Percentiles rank a stretch among this genome's conserved stretches.
Conservation (phyloP, 768 basidiomycete genomes). For the Chalciporus chontae region DNA sequence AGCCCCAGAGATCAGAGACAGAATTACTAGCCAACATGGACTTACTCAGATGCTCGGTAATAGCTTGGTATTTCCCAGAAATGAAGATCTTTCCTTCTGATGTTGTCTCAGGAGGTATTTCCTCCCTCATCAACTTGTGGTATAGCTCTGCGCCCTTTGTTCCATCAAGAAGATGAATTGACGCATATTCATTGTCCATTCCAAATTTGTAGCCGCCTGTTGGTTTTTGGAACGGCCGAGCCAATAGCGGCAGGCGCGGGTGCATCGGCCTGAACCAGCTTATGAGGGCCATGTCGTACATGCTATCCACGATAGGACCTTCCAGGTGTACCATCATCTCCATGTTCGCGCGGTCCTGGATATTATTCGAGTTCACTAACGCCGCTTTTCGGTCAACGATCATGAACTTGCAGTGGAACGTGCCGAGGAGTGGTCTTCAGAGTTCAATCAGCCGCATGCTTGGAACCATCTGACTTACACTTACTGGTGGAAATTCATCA, state of each 20-base stretch:
- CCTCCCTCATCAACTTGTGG: slow-evolving; percentile 15
- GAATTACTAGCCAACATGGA: background rate
- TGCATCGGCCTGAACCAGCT: slow-evolving; percentile 51
- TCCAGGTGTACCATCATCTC: slow-evolving; percentile 71
- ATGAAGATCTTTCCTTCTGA: slow-evolving; percentile 20
- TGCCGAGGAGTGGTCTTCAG: slow-evolving; percentile 50
- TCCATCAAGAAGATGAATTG: slow-evolving; percentile 27
- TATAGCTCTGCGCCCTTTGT: slow-evolving; percentile 23
- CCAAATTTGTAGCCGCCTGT: slow-evolving; percentile 37
- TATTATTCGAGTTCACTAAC: slow-evolving; percentile 64
- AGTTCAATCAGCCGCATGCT: background rate
- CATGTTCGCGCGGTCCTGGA: slow-evolving; percentile 53
- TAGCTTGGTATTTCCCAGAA: slow-evolving; percentile 33
- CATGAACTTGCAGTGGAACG: slow-evolving; percentile 71
- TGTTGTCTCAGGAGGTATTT: slow-evolving; percentile 5
- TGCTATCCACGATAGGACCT: slow-evolving; percentile 63
- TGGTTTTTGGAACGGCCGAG: slow-evolving; percentile 29
- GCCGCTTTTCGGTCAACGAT: slow-evolving; percentile 67
- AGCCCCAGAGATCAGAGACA: slow-evolving; percentile 10
- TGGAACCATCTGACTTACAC: background rate
- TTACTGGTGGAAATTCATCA: slow-evolving; percentile 51
- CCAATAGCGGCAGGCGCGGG: slow-evolving; percentile 43
- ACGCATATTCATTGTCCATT: slow-evolving; percentile 32
- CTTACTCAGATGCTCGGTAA: slow-evolving; percentile 40
- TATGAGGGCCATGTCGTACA: slow-evolving; percentile 67